These are phyloP conservation scores for Rhodocollybia butyracea DNA, from an alignment of 768 basidiomycete species.

Conservation along the genomic window DNA sequence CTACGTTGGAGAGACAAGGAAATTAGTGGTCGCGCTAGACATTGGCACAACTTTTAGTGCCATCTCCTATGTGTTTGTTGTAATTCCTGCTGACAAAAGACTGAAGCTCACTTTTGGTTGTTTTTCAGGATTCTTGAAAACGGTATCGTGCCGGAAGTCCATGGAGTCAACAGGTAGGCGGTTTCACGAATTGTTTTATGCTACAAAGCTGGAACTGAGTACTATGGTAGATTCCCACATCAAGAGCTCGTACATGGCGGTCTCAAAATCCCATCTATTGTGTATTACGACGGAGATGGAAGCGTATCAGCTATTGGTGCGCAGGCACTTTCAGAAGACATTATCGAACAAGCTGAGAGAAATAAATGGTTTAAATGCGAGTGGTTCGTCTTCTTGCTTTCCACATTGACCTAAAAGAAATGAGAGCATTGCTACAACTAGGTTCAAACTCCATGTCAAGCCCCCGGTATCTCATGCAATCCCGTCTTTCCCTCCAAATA, in stretches of 20 bases:
- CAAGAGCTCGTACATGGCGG: slow-evolving; percentile 25
- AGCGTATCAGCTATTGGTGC: background rate
- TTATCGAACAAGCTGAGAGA: background rate
- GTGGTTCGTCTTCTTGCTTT: background rate
- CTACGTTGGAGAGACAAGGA: slow-evolving; percentile 33
- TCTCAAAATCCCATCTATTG: slow-evolving; percentile 32
- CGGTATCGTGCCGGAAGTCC: slow-evolving; percentile 36
- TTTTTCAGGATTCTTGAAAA: slow-evolving; percentile 32
- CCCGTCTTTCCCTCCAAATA: slow-evolving; percentile 36
- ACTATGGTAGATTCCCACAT: slow-evolving; percentile 13
- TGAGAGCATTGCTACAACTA: slow-evolving; percentile 28
- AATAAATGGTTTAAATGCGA: background rate
- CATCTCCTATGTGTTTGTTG: slow-evolving; percentile 35
- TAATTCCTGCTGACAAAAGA: background rate
- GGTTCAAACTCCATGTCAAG: slow-evolving; percentile 32
- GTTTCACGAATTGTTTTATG: slow-evolving; percentile 12
- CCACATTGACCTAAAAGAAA: slow-evolving; percentile 4
- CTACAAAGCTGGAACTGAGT: too few relatives aligned
- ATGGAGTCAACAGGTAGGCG: slow-evolving; percentile 39
- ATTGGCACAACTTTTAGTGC: slow-evolving; percentile 48
- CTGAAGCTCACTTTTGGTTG: background rate
- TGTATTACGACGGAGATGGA: slow-evolving; percentile 24
- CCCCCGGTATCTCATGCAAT: slow-evolving; percentile 25
- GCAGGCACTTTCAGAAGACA: too few relatives aligned
- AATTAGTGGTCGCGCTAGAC: slow-evolving; percentile 45